Evolutionary conservation across 352 stramenopile genomes (phyloP).

Genomic region (Globisporangium camurandrum): DNA sequence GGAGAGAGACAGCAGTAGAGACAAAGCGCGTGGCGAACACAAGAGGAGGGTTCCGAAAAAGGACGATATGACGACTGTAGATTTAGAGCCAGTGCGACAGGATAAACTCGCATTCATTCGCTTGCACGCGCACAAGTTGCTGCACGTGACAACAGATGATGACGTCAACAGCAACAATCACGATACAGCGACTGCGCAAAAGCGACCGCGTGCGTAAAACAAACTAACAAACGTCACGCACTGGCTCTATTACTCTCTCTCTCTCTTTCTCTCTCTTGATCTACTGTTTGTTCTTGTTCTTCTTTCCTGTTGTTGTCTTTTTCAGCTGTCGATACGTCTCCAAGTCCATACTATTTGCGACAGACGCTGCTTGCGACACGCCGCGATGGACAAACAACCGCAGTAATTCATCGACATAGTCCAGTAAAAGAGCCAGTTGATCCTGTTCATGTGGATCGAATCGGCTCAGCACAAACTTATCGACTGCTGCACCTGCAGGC

Average conservation of each 20-base stretch:
- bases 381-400: slow-evolving; percentile 76
- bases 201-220: neutral
- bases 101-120: slow-evolving; percentile 10
- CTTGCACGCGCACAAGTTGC: slow-evolving; percentile 1
- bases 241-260: neutral
- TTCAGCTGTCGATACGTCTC: slow-evolving; percentile 19
- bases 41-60: no score
- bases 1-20: no score
- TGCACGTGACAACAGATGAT: neutral
- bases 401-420: slow-evolving; percentile 71
- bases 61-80: no score
- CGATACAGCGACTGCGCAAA: neutral
- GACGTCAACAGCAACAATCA: neutral
- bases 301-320: no score
- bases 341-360: slow-evolving; percentile 80
- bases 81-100: neutral
- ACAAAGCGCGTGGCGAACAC: no score
- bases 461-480: slow-evolving; percentile 72
- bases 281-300: slow-evolving; percentile 10
- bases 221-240: neutral
- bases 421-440: slow-evolving; percentile 45
- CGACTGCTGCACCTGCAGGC: slow-evolving; percentile 69
- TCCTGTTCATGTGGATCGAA: slow-evolving; percentile 80
- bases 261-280: neutral
- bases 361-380: slow-evolving; percentile 52